phyloP scores from a whole-genome alignment of 192 early-diverging fungal genomes.

The Spizellomyces sp. region DNA sequence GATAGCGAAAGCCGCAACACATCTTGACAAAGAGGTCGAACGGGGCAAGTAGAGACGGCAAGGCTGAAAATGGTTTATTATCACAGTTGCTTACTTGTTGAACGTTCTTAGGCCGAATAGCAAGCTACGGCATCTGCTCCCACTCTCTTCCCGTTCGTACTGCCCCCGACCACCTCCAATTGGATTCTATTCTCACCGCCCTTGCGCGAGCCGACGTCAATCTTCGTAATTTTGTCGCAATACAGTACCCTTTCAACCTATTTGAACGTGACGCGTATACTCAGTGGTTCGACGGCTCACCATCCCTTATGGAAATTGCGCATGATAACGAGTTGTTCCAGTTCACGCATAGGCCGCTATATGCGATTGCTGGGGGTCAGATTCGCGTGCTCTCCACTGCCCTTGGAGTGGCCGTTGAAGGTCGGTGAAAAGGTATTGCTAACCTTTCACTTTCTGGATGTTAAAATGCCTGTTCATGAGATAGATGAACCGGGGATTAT shows the following conservation, averaged over 20 bases:
- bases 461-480: constrained; percentile 4
- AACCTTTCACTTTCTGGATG: constrained; percentile 1
- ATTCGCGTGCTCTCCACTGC: constrained; percentile 31
- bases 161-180: constrained; percentile 64
- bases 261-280: constrained; percentile 67
- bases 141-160: constrained; percentile 61
- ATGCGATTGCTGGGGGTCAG: constrained; percentile 59
- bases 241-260: constrained; percentile 75
- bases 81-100: neutral
- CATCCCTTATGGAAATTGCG: constrained; percentile 29
- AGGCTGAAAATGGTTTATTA: too few species aligned
- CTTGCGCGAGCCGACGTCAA: constrained; percentile 30
- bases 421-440: neutral
- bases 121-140: constrained; percentile 70
- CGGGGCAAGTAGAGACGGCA: constrained; percentile 27
- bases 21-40: constrained; percentile 65
- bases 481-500: constrained; percentile 32
- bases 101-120: constrained; percentile 45
- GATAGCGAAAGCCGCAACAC: constrained; percentile 57
- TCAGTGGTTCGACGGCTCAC: constrained; percentile 24
- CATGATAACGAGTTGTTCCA: constrained; percentile 47
- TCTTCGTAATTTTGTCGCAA: constrained; percentile 57
- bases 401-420: constrained; percentile 12
- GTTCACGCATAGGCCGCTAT: constrained; percentile 73
- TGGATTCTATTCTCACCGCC: constrained; percentile 44